Evolutionary conservation across 108 stramenopile genomes (phyloP), one percentile per base, ranked within the genome.

Genomic region (Nitzschia sp.): DNA sequence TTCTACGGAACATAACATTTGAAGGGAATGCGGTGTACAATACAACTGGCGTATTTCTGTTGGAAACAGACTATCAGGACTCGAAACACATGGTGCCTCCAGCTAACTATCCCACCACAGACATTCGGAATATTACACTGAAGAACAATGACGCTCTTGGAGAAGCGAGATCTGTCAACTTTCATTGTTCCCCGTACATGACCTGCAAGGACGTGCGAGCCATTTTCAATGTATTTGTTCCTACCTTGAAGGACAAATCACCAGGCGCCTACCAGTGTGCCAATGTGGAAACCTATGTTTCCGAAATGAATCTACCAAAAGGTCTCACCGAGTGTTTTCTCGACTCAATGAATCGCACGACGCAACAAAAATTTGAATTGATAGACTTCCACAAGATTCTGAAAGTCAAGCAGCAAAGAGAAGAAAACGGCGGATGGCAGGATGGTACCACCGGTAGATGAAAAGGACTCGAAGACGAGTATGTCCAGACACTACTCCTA

Each of bases 11-110:
- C 46, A 58, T 79, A 27, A 2, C 26, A 15, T 70, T 73, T 50
- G 29, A 8, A 36, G 59, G 73, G 63, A 66, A 66, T 32, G 59
- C 45, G 19, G 23, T 71, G 36, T 48, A 66, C 41, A 73, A 73
- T 29, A 73, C 54, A 1, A 63, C 56, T 48, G 34, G 35, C 15
- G 26, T 73, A 17, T 57, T 73, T 36, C 36, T 73, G 3, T 27
- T 73, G 53, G 72, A 73, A 38, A 63, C 52, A 16, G 57, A 67
- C 38, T 73, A 73, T 50, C 72, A 73, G 29, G 28, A 3, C 31
- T 30, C 50, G 30, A 15, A 11, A 53, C 44, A 33, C 2, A 22
- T 15, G 23, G 53, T 27, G 35, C 21, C 34, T 2, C 44, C 19
- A 2, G 38, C 6, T 13, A 41, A 41, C 38, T 67, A 67, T 54